phyloP scores from a whole-genome alignment of 2,329 filamentous ascomycete species.

The Epichloe aotearoae region DNA sequence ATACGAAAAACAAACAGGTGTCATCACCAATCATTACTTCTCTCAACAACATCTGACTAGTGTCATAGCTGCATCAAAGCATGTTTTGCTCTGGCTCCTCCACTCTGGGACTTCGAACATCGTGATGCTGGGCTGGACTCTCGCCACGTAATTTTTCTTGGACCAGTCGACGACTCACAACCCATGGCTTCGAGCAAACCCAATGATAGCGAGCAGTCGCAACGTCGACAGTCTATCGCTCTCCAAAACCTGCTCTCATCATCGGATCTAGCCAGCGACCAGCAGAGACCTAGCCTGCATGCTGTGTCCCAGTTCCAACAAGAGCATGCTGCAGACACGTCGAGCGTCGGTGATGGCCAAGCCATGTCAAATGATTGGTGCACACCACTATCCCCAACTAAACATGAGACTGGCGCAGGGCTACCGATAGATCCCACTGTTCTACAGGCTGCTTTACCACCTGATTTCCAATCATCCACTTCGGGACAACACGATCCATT shows the following conservation, averaged over 20 bases:
- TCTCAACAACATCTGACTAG: not conserved
- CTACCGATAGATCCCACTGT: conserved; percentile 42
- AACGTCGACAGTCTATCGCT: conserved; percentile 46
- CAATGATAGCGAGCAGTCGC: conserved; percentile 12
- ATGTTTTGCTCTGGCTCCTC: not conserved
- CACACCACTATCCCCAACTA: conserved; percentile 27
- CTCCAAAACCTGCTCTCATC: conserved; percentile 44
- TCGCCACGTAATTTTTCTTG: not conserved
- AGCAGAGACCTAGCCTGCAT: not conserved
- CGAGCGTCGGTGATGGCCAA: conserved; percentile 17
- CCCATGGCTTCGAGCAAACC: conserved; percentile 19
- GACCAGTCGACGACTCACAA: not conserved
- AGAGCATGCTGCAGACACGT: conserved; percentile 2
- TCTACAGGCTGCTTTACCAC: conserved; percentile 41
- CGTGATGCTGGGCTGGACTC: conserved; percentile 1
- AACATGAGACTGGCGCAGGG: conserved; percentile 23
- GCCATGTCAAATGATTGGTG: conserved; percentile 42
- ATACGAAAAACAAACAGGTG: not conserved
- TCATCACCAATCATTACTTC: not conserved
- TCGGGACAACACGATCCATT: conserved; percentile 12
- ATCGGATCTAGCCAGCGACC: not conserved
- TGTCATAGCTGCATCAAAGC: not conserved
- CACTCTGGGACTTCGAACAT: not conserved
- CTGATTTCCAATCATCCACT: conserved; percentile 28
- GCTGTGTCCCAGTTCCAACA: not conserved